Evolutionary conservation across 176 grass and related monocot species (phyloP).

Genomic region (Typha latifolia): DNA sequence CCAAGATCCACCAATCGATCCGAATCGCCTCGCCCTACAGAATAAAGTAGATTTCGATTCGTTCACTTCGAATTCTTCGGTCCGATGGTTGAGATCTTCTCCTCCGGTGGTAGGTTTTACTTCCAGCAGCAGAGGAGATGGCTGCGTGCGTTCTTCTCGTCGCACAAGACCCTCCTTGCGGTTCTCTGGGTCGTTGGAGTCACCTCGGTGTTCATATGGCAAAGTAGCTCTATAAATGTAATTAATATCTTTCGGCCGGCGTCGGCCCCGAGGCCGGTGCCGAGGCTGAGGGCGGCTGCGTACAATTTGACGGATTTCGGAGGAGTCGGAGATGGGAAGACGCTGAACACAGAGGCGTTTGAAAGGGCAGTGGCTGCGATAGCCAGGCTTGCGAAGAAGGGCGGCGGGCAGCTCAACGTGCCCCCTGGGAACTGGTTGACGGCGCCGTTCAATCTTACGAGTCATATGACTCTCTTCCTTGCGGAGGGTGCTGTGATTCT

Average conservation of each 20-base stretch:
- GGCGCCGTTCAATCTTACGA: constrained; percentile 90
- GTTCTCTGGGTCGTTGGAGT: constrained; percentile 52
- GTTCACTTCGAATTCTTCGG: constrained; percentile 7
- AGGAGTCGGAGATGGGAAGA: constrained; percentile 60
- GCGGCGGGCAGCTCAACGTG: constrained; percentile 75
- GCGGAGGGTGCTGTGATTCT: constrained; percentile 71
- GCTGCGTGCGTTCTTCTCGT: constrained; percentile 9
- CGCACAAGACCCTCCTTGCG: constrained; percentile 25
- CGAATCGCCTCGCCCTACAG: constrained; percentile 14
- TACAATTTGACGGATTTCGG: constrained; percentile 81
- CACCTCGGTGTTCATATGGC: constrained; percentile 53
- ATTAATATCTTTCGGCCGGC: constrained; percentile 38
- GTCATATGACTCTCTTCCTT: constrained; percentile 86
- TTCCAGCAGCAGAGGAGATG: constrained; percentile 31
- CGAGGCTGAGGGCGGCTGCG: constrained; percentile 38
- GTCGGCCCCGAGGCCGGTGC: constrained; percentile 26
- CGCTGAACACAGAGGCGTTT: constrained; percentile 67
- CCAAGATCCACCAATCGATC: constrained; percentile 20
- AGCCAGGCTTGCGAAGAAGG: constrained; percentile 28
- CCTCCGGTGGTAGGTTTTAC: constrained; percentile 8
- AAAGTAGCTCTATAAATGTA: constrained; percentile 34
- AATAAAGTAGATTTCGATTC: constrained; percentile 1
- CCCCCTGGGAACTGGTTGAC: constrained; percentile 69
- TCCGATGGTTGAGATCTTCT: constrained; percentile 33
- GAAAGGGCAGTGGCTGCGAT: constrained; percentile 69